Percentiles rank a stretch among this genome's conserved stretches.
Conservation (phyloP, 805 yeast genomes). For the Kockiozyma suomiensis region DNA sequence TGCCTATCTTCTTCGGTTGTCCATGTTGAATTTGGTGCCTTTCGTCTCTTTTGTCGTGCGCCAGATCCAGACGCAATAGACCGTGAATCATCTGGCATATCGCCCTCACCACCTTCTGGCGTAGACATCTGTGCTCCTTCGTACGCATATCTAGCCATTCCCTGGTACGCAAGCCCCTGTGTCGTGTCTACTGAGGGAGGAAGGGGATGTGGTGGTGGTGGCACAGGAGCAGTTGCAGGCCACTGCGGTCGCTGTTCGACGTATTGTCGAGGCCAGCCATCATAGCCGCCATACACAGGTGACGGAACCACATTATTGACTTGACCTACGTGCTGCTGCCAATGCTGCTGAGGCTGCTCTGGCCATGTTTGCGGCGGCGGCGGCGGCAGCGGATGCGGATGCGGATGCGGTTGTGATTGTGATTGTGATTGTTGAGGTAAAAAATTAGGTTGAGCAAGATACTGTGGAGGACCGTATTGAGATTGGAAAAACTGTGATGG, state of each 20-base stretch:
- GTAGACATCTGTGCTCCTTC: no score
- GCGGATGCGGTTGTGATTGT: background rate
- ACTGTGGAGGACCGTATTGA: background rate
- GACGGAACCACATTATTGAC: no score
- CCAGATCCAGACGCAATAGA: background rate
- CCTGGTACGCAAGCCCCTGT: no score
- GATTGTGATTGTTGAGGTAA: background rate
- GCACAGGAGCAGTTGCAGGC: background rate
- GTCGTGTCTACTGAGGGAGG: background rate
- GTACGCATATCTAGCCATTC: background rate
- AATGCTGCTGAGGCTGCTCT: background rate
- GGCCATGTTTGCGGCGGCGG: background rate
- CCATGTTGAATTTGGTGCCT: constrained; percentile 43
- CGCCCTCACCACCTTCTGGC: background rate
- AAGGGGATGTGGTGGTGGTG: background rate
- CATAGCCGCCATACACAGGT: no score
- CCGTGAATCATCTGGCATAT: background rate
- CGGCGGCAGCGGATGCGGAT: background rate
- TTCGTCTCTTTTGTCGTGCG: constrained; percentile 25
- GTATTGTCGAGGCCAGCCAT: background rate
- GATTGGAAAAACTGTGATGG: background rate
- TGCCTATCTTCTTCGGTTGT: constrained; percentile 41
- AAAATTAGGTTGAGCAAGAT: background rate
- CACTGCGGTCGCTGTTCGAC: background rate
- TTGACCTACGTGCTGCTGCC: no score